Evolutionary conservation across 1,139 yeast genomes (phyloP), one percentile per base, ranked within the genome.

Genomic region (Blastobotrys aristatus): DNA sequence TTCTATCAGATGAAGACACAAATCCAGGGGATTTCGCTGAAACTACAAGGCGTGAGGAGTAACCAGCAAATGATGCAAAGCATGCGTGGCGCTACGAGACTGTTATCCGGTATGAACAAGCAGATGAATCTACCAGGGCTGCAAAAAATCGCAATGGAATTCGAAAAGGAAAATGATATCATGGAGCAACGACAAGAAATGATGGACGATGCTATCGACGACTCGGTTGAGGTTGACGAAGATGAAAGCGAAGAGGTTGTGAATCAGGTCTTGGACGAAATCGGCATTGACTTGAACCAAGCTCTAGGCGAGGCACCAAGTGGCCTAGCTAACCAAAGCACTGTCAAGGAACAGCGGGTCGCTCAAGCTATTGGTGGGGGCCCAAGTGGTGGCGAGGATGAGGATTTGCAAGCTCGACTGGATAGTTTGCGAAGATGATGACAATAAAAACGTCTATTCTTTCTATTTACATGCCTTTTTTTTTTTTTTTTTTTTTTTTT

Each of bases 131-230:
- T 92, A 55, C 97, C 96, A 1, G 95, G 88, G 56, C 71, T 92
- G 54, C 84, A 88, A 50, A 76, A 84, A 54, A 92, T 94, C 34
- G 90, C 97, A 2, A 92, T 88, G 82, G 97, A 94, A 61, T 92
- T 92, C 67, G 96, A 94, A 59, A 81, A 80, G 61, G 96, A 92
- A 64, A 88, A 86, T 66, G 98, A 92, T 63, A 72, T 94, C 63
- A 92, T 92, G 97, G 97, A 92, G 66, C 98, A 92, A 69, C 84
- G 96, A 60, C 97, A 92, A 65, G 99, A 94, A 63, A 88, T 92
- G 78, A 94, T 92, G 87, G 98, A 92, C 64, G 98, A 92, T 63
- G 95, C 96, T 13, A 84, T 94, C 58, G 98, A 92, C 63, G 97
- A 90, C 64, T 84, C 92, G 24, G 87, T 90, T 89, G 95, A 84